These are phyloP conservation scores for Saccharomycopsis sp. DNA, from an alignment of 805 yeast species.

Conservation along the genomic window DNA sequence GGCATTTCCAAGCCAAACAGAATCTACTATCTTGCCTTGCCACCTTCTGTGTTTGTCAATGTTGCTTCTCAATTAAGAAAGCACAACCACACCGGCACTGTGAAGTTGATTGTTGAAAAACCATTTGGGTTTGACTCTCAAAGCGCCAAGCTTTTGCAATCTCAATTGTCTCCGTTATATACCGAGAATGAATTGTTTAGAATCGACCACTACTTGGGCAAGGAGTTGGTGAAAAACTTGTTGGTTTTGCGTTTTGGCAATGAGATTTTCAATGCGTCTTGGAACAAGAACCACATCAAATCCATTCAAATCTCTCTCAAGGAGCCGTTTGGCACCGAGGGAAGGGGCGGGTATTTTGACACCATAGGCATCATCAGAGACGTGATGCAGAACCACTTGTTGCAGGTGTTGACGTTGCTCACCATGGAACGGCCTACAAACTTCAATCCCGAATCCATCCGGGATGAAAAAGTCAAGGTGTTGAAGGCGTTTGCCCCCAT, in stretches of 20 bases:
- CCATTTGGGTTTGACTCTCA: conserved; percentile 93
- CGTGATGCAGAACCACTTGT: conserved; percentile 94
- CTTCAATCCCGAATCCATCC: conserved; percentile 84
- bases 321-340: conserved; percentile 98
- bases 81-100: conserved; percentile 58
- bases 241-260: conserved; percentile 86
- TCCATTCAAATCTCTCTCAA: conserved; percentile 86
- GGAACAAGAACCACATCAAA: conserved; percentile 75
- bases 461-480: conserved; percentile 94
- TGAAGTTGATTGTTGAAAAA: conserved; percentile 87
- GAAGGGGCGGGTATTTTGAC: conserved; percentile 98
- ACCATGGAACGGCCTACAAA: conserved; percentile 95
- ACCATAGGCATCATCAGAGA: conserved; percentile 92
- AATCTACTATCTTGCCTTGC: conserved; percentile 85
- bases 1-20: conserved; percentile 54
- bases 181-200: conserved; percentile 86
- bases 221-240: conserved; percentile 95
- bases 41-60: conserved; percentile 80
- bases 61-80: conserved; percentile 71
- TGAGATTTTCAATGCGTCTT: conserved; percentile 75
- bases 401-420: conserved; percentile 83
- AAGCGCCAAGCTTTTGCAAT: conserved; percentile 69
- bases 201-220: conserved; percentile 96
- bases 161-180: conserved; percentile 74
- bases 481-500: conserved; percentile 72